Base-by-base conservation (phyloP, 1,139 yeast species). In the Saccharomycopsis hybrid region DNA sequence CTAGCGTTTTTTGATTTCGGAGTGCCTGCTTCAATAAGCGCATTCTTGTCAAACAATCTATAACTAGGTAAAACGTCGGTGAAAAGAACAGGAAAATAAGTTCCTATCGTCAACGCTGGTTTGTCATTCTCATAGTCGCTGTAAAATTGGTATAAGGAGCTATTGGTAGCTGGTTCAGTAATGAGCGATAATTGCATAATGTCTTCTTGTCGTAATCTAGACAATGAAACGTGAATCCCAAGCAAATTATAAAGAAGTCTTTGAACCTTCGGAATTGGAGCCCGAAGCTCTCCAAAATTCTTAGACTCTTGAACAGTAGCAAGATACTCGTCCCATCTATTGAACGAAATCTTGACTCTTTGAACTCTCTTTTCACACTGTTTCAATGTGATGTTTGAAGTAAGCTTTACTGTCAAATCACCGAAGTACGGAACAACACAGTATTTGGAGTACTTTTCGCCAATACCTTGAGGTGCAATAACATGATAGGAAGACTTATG, bases 381-480 rank as follows among this genome's bases (percentile, higher is more conserved):
- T 56, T 75, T 74, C 47, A 82, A 66, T 37, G 76, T 71, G 32
- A 73, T 62, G 39, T 66, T 65, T 53, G 62, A 65, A 30, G 66
- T 53, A 24, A 44, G 33, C 53, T 66, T 66, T n/a, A 77, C 73
- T 32, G 73, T 68, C 52, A 90, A 70, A 62, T 90, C 97, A 24
- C 97, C 97, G 69, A 88, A 90, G 63, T 83, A 90, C 0, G 97
- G 96, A 43, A 92, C 82, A 8, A 87, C 95, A 46, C 80, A 77
- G 50, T 81, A 82, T 60, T 86, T 85, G 0, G 94, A 78, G 59
- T 85, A 87, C 1, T 78, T 72, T 55, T 78, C 78, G 33, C 96
- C 96, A 57, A 89, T 74, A 4, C 95, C 95, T 59, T 94, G 85
- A 2, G 97, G 95, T 0, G 96, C 95, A 72, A 85, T 76, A 8